phyloP scores from a whole-genome alignment of 2,329 filamentous ascomycete genomes.

The Penicillium fuscoglaucum region DNA sequence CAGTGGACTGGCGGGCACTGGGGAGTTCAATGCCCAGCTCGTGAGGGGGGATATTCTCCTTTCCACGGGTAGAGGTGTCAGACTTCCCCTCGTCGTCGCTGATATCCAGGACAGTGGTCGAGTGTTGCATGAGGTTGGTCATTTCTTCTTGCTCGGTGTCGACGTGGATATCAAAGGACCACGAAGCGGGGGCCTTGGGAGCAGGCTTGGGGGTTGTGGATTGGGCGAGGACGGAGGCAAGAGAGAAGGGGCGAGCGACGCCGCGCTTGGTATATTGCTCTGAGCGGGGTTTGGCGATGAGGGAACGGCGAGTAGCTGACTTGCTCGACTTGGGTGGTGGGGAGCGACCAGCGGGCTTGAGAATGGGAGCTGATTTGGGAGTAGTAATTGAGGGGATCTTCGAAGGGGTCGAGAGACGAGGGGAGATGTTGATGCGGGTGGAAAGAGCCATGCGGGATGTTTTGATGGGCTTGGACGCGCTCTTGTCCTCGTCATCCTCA shows the following conservation, averaged over 20 bases:
- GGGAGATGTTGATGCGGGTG: slow-evolving; percentile 23
- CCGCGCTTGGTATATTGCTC: slow-evolving; percentile 59
- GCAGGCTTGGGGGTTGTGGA: slow-evolving; percentile 56
- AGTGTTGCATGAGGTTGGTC: slow-evolving; percentile 89
- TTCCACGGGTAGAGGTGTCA: slow-evolving; percentile 64
- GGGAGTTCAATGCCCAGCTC: slow-evolving; percentile 62
- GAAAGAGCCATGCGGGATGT: slow-evolving; percentile 42
- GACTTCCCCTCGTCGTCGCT: slow-evolving; percentile 74
- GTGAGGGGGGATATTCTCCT: slow-evolving; percentile 86
- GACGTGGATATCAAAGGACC: slow-evolving; percentile 94
- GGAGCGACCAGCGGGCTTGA: slow-evolving; percentile 76
- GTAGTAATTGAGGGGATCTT: slow-evolving; percentile 33
- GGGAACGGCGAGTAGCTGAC: slow-evolving; percentile 66
- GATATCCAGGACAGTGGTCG: slow-evolving; percentile 82
- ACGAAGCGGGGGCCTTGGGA: slow-evolving; percentile 52
- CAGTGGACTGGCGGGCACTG: slow-evolving; percentile 22
- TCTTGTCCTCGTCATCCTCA: slow-evolving; percentile 36
- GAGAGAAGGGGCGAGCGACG: slow-evolving; percentile 68
- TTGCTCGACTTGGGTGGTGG: slow-evolving; percentile 71
- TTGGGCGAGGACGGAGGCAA: slow-evolving; percentile 69
- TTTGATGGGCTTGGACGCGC: slow-evolving; percentile 51
- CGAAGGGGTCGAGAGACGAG: slow-evolving; percentile 26
- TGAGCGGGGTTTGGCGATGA: slow-evolving; percentile 65
- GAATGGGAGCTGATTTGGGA: slow-evolving; percentile 54
- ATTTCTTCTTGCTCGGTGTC: slow-evolving; percentile 88